Evolutionary conservation across 805 yeast genomes (phyloP).

Genomic region (Scheffersomyces amazonensis): DNA sequence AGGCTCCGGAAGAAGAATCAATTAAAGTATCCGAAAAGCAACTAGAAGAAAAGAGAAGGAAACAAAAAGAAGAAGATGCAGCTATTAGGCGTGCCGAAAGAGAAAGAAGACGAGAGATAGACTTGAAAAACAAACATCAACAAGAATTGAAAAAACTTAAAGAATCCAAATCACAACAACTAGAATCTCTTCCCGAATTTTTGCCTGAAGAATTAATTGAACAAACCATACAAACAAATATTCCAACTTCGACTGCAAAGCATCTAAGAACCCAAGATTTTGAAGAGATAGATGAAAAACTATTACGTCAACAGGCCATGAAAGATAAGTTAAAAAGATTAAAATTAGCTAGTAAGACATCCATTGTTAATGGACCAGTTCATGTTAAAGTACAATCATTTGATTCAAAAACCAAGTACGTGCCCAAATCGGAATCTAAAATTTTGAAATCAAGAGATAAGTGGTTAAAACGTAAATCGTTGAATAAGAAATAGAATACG

Average conservation of each 20-base stretch:
- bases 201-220: constrained; percentile 40
- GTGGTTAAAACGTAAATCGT: constrained; percentile 41
- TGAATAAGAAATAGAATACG: constrained; percentile 33
- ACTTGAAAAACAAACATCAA: constrained; percentile 31
- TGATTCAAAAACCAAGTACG: constrained; percentile 19
- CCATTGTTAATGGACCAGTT: constrained; percentile 39
- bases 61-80: constrained; percentile 14
- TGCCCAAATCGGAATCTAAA: constrained; percentile 34
- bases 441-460: constrained; percentile 28
- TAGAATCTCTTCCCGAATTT: constrained; percentile 35
- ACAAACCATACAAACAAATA: constrained; percentile 1
- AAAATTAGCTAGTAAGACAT: constrained; percentile 14
- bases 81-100: constrained; percentile 19
- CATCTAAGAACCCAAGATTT: constrained; percentile 32
- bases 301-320: constrained; percentile 11
- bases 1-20: constrained; percentile 46
- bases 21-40: constrained; percentile 24
- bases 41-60: constrained; percentile 16
- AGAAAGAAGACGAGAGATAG: constrained; percentile 35
- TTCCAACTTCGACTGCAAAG: constrained; percentile 15
- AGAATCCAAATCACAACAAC: constrained; percentile 9
- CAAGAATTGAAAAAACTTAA: constrained; percentile 25
- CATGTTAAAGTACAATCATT: constrained; percentile 32
- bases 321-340: constrained; percentile 29
- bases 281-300: constrained; percentile 25